Conservation (phyloP, 139 green algal genomes). For the Edaphochlamys debaryana region DNA sequence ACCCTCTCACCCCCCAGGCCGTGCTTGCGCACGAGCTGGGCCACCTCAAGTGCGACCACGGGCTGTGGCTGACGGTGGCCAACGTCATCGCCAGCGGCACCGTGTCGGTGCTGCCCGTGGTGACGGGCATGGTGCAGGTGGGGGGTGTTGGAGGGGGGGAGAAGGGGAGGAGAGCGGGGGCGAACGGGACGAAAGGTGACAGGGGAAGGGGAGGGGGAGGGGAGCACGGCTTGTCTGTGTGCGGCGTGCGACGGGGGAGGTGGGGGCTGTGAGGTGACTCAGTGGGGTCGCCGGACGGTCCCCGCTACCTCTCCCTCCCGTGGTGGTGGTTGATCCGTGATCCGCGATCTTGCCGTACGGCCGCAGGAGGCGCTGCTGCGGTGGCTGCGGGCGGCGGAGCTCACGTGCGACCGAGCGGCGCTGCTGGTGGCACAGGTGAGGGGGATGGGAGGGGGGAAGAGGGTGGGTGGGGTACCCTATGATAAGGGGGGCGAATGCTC, state of each 20-base stretch:
- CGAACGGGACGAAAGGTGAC: too few relatives aligned
- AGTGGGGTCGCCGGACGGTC: too few relatives aligned
- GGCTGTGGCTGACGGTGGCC: constrained; percentile 93
- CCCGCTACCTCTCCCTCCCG: too few relatives aligned
- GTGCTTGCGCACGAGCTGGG: constrained; percentile 83
- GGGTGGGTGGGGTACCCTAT: neutral
- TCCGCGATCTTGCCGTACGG: too few relatives aligned
- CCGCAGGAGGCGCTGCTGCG: constrained; percentile 74
- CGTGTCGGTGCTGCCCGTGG: constrained; percentile 59
- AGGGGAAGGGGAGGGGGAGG: too few relatives aligned
- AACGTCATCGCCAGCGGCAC: constrained; percentile 91
- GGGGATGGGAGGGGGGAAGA: neutral
- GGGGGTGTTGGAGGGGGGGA: too few relatives aligned
- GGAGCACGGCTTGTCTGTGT: too few relatives aligned
- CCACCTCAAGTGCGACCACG: constrained; percentile 95
- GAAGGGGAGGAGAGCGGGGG: too few relatives aligned
- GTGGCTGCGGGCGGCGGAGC: constrained; percentile 93
- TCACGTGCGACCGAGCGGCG: constrained; percentile 95
- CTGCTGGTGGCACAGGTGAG: constrained; percentile 88
- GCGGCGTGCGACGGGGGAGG: too few relatives aligned
- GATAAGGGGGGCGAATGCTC: too few relatives aligned
- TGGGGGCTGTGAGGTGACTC: too few relatives aligned
- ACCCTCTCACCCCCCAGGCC: neutral
- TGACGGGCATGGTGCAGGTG: constrained; percentile 63
- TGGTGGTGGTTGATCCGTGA: too few relatives aligned